These are phyloP conservation scores for Fusarium tuaranense DNA, from an alignment of 2,329 filamentous ascomycete genomes.

Conservation along the genomic window DNA sequence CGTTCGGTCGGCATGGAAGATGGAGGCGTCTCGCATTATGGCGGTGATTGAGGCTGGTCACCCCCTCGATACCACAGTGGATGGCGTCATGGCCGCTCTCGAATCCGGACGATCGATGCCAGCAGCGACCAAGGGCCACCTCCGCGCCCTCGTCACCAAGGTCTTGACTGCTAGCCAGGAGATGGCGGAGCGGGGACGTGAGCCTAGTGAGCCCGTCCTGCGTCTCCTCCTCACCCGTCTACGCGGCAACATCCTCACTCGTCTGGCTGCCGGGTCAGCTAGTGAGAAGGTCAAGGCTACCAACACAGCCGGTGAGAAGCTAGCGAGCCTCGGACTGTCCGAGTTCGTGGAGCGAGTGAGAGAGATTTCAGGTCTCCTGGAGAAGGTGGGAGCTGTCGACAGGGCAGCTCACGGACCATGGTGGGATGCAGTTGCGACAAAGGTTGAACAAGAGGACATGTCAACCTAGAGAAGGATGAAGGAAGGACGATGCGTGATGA, in stretches of 20 bases:
- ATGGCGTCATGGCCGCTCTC: slow-evolving; percentile 72
- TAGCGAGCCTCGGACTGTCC: slow-evolving; percentile 76
- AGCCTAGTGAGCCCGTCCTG: slow-evolving; percentile 68
- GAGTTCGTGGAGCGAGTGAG: slow-evolving; percentile 79
- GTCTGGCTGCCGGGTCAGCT: slow-evolving; percentile 73
- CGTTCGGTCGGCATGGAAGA: slow-evolving; percentile 81
- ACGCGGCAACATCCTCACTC: slow-evolving; percentile 72
- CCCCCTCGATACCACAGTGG: slow-evolving; percentile 64
- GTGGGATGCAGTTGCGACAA: slow-evolving; percentile 76
- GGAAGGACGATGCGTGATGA: slow-evolving; percentile 24
- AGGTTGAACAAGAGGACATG: slow-evolving; percentile 60
- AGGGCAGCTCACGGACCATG: slow-evolving; percentile 74
- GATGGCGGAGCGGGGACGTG: slow-evolving; percentile 53
- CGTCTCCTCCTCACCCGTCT: slow-evolving; percentile 76
- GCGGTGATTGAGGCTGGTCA: slow-evolving; percentile 71
- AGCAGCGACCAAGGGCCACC: slow-evolving; percentile 68
- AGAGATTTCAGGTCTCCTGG: slow-evolving; percentile 76
- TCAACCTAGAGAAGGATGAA: slow-evolving; percentile 29
- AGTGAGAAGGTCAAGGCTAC: slow-evolving; percentile 78
- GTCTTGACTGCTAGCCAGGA: slow-evolving; percentile 64
- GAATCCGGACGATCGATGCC: slow-evolving; percentile 75
- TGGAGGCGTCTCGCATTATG: slow-evolving; percentile 78
- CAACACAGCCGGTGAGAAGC: slow-evolving; percentile 75
- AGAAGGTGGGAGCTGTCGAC: slow-evolving; percentile 74
- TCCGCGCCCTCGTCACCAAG: slow-evolving; percentile 68